Evolutionary conservation across 1,284 basidiomycete species (phyloP).

Genomic region (Microbotryum lychnidis-dioicae): DNA sequence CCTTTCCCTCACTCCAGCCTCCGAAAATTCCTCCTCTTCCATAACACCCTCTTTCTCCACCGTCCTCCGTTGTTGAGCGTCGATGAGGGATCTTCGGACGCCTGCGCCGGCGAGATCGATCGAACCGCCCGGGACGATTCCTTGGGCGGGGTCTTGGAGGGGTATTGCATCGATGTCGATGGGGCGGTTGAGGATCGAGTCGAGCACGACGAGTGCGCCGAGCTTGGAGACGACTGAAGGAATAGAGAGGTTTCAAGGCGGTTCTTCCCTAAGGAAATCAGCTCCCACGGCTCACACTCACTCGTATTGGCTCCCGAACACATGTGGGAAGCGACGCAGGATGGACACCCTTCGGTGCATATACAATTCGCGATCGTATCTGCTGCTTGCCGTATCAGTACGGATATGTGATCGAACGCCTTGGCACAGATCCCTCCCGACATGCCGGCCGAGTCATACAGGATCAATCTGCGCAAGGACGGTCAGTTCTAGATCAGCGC

Average conservation of each 20-base stretch:
- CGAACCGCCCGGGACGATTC: slow-evolving; percentile 16
- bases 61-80: background rate
- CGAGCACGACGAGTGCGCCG: slow-evolving; percentile 62
- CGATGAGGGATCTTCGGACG: slow-evolving; percentile 10
- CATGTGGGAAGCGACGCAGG: slow-evolving; percentile 45
- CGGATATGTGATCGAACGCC: slow-evolving; percentile 70
- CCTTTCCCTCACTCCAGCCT: slow-evolving; percentile 9
- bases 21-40: slow-evolving; percentile 16
- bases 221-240: slow-evolving; percentile 54
- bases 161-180: slow-evolving; percentile 45
- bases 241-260: background rate
- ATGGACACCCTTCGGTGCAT: slow-evolving; percentile 63
- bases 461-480: slow-evolving; percentile 55
- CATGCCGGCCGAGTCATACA: slow-evolving; percentile 67
- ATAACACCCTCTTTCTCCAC: slow-evolving; percentile 2
- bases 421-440: slow-evolving; percentile 64
- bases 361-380: slow-evolving; percentile 57
- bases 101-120: slow-evolving; percentile 25
- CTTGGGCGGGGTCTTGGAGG: slow-evolving; percentile 14
- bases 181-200: slow-evolving; percentile 52
- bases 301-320: slow-evolving; percentile 35
- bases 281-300: background rate
- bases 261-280: background rate
- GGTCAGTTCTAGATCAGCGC: background rate
- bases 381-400: slow-evolving; percentile 57